Evolutionary conservation across 208 protist genomes (phyloP), one percentile per base, ranked within the genome.

Genomic region (Crithidia fasciculata): DNA sequence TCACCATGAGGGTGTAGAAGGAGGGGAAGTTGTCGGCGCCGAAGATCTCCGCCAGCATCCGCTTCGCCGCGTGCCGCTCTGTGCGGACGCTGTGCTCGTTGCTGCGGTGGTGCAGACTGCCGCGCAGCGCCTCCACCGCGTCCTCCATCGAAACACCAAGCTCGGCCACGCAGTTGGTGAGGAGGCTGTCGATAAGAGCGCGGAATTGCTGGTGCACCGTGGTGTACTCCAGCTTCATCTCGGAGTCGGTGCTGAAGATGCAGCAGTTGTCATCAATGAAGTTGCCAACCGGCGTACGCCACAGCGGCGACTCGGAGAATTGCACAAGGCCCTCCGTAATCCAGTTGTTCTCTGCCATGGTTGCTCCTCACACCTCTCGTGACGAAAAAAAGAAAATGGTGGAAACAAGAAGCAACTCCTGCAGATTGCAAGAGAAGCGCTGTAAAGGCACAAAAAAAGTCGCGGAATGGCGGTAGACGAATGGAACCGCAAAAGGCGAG

Each of bases 211-310:
- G 69, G 81, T 97, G 91, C 47, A 97, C 78, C 2, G 79, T 69
- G 0, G 89, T 97, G 83, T 97, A 94, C 75, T 96, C 90, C 5
- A 98, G 61, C 76, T 93, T 95, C 87, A 97, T 95, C 62, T 97
- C 95, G 5, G 74, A 78, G 50, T 97, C 93, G 18, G 87, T 85
- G 40, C 88, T 91, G 66, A 98, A 98, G 3, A 96, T 37, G 47
- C 74, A 86, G 81, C 95, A 98, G 76, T 97, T 89, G 8, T 97
- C 94, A 72, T 98, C 95, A 37, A 97, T 78, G 83, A 97, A 98
- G 74, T 93, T 87, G 44, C 95, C 82, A 13, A 97, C 84, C 2
- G 91, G 94, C 36, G 82, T 87, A 16, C 76, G 63, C 93, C 95
- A 97, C 13, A 96, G 50, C 16, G 95, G 94, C 15, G 90, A 96